Conservation (phyloP, 2,329 filamentous ascomycete genomes). For the Uncinocarpus reesii region DNA sequence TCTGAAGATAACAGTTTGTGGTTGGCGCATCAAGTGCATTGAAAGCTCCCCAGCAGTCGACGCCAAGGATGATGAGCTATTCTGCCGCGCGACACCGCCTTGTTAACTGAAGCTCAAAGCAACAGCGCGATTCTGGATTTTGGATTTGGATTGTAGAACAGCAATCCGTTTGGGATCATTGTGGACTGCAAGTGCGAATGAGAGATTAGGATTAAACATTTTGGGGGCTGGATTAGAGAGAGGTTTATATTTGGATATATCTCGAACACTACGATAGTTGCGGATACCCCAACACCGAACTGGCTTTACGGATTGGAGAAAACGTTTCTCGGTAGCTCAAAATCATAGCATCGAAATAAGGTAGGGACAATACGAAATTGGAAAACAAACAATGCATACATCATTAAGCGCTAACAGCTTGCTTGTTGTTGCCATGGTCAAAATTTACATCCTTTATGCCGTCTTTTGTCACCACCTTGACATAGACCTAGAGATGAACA, state of each 20-base stretch:
- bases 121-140: too few relatives aligned
- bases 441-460: conserved; percentile 78
- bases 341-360: conserved; percentile 21
- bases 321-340: background rate
- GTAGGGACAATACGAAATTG: conserved; percentile 20
- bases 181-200: too few relatives aligned
- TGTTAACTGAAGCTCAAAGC: too few relatives aligned
- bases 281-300: too few relatives aligned
- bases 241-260: too few relatives aligned
- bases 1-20: background rate
- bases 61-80: background rate
- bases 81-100: background rate
- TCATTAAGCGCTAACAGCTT: conserved; percentile 38
- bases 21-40: too few relatives aligned
- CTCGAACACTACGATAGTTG: too few relatives aligned
- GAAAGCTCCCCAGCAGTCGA: background rate
- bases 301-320: too few relatives aligned
- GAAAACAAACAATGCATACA: conserved; percentile 14
- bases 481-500: conserved; percentile 36
- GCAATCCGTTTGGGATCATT: too few relatives aligned
- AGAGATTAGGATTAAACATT: too few relatives aligned
- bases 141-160: background rate
- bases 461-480: conserved; percentile 93
- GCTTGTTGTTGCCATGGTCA: conserved; percentile 57
- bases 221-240: too few relatives aligned